These are phyloP conservation scores for Babesia sp. DNA, from an alignment of 169 alveolate species.

Conservation along the genomic window DNA sequence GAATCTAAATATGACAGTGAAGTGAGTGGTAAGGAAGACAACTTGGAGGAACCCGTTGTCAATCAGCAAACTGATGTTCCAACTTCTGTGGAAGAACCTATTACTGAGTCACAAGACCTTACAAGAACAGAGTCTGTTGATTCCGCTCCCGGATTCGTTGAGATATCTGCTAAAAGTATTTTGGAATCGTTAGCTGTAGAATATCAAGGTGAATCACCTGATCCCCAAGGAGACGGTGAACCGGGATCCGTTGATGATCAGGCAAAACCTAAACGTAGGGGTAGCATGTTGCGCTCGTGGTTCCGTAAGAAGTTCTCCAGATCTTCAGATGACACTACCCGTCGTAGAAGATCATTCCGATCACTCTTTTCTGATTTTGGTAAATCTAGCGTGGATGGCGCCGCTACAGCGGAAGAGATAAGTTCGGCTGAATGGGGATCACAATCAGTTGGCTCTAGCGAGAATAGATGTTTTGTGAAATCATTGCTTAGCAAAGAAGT, in stretches of 20 bases:
- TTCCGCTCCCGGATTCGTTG: background rate
- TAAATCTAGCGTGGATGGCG: too few relatives aligned
- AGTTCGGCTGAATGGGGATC: too few relatives aligned
- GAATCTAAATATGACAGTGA: too few relatives aligned
- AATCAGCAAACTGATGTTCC: background rate
- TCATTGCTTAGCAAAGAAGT: too few relatives aligned
- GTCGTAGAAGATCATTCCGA: too few relatives aligned
- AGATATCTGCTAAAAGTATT: background rate
- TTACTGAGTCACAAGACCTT: background rate
- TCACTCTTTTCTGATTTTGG: too few relatives aligned
- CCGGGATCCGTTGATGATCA: background rate
- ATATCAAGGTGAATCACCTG: too few relatives aligned
- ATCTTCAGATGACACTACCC: background rate
- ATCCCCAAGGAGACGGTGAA: background rate
- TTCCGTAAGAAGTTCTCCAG: background rate
- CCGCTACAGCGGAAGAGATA: too few relatives aligned
- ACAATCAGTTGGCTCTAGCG: too few relatives aligned
- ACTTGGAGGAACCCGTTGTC: background rate
- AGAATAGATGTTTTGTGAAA: too few relatives aligned
- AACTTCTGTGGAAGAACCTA: background rate
- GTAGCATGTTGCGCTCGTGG: background rate
- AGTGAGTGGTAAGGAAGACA: too few relatives aligned
- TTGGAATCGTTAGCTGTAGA: background rate
- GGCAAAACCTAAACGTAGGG: background rate
- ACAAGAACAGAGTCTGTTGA: background rate